Base-by-base conservation (phyloP, 2,329 filamentous ascomycete species). In the Ophiobolus disseminans region DNA sequence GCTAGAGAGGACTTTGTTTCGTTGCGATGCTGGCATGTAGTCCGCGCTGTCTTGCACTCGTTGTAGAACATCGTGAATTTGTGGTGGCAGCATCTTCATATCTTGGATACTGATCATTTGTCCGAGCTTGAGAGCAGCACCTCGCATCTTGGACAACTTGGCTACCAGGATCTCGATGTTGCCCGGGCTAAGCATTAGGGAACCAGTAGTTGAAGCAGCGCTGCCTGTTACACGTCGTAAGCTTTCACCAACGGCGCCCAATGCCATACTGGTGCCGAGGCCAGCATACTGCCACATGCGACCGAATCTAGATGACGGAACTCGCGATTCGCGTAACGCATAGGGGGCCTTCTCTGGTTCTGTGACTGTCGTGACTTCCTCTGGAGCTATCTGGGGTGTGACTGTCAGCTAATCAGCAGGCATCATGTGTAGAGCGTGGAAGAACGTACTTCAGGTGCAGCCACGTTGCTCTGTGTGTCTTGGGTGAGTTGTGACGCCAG, bases 91-190 rank as follows among this genome's bases (percentile, higher is more conserved):
- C 86, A 97, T 91, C 73, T 96, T 97, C 28, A 90, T 86, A 75
- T 99, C 94, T 78, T 99, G 94, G 68, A 99, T 94, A 72, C 91
- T 97, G 80, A 99, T 88, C 89, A 97, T 94, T 77, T 99, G 94
- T 0, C 94, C 95, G 20, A 99, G 76, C 76, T 99, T 99, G 32
- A 99, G 79, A n/a, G 94, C 94, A 5, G 94, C 95, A 28, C 94
- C 94, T 65, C 94, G 86, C 94, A 99, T 99, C 17, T 90, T 88
- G 3, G 93, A 97, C 2, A 99, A 82, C 73, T 95, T 97, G 4
- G 90, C 82, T 1, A 99, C 94, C 7, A 99, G 82, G 38, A 95
- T 84, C 70, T 97, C 92, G 83, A 97, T 91, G 66, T 99, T 99
- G 8, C 81, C 86, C 5, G 90, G 83, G 72, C 90, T 97, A 47